Conservation (phyloP, 2,329 filamentous ascomycete genomes). For the Raffaelea albimanens region DNA sequence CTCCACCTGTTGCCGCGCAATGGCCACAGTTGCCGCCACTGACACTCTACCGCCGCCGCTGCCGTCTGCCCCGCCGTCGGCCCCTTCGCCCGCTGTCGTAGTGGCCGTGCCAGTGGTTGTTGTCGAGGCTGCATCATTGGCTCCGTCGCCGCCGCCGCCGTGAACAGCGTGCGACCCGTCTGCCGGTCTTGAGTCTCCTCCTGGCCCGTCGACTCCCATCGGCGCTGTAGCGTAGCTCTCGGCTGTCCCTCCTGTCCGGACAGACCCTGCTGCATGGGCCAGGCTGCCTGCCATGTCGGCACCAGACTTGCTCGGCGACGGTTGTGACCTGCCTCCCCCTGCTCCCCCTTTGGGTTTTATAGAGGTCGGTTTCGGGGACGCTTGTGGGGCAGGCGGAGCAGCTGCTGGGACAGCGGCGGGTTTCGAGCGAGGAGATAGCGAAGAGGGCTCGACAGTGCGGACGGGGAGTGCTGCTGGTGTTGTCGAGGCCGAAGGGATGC, state of each 20-base stretch:
- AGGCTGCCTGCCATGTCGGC: not conserved
- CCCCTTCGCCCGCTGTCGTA: slow-evolving; percentile 32
- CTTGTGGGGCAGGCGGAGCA: not conserved
- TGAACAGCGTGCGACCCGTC: too few relatives aligned
- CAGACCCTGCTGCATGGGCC: not conserved
- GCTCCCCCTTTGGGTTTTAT: too few relatives aligned
- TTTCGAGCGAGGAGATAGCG: not conserved
- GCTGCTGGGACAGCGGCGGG: too few relatives aligned
- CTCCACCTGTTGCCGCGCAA: slow-evolving; percentile 46
- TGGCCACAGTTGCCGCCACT: slow-evolving; percentile 35
- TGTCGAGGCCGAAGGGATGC: not conserved
- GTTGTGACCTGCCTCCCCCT: too few relatives aligned
- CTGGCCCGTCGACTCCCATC: not conserved
- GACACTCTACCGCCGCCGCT: slow-evolving; percentile 23
- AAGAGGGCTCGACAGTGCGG: not conserved
- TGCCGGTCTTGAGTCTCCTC: too few relatives aligned
- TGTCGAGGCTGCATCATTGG: slow-evolving; percentile 7
- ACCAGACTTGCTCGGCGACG: not conserved
- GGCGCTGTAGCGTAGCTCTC: slow-evolving; percentile 5
- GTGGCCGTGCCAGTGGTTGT: slow-evolving; percentile 21
- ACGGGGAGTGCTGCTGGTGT: not conserved
- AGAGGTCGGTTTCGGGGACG: not conserved
- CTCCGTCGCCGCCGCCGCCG: not conserved
- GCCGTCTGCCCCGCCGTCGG: slow-evolving; percentile 14
- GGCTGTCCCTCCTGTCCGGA: slow-evolving; percentile 1